Conservation (phyloP, 2,329 filamentous ascomycete genomes). For the Bipolaris gigantea region DNA sequence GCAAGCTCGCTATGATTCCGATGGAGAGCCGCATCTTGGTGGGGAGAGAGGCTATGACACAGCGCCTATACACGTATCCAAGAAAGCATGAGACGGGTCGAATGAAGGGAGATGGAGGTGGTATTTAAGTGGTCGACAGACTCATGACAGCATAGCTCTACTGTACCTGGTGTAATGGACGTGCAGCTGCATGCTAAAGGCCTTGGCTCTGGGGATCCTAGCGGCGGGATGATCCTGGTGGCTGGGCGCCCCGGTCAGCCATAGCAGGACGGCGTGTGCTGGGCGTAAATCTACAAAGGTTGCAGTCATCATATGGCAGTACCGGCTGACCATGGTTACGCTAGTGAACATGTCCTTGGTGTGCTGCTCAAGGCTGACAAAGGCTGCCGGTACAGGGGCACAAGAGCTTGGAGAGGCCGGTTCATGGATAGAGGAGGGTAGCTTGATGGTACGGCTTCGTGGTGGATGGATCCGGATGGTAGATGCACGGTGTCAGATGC, state of each 20-base stretch:
- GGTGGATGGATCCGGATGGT: conserved; percentile 17
- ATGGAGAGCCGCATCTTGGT: conserved; percentile 25
- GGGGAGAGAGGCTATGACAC: not conserved
- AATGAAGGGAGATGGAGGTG: not conserved
- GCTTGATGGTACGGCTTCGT: conserved; percentile 20
- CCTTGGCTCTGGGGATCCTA: conserved; percentile 23
- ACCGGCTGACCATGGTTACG: conserved; percentile 14
- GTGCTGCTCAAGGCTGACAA: not conserved
- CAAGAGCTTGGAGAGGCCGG: conserved; percentile 1
- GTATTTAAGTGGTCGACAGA: conserved; percentile 26
- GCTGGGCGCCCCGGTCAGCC: conserved; percentile 34
- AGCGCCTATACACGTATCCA: not conserved
- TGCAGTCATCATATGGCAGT: conserved; percentile 8
- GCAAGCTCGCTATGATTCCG: conserved; percentile 14
- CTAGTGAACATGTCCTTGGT: conserved; percentile 1
- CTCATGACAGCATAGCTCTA: conserved; percentile 17
- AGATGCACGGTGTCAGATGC: conserved; percentile 23
- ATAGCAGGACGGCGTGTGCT: conserved; percentile 11
- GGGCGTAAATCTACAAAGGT: conserved; percentile 1
- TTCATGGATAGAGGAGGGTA: not conserved
- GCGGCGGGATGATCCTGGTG: conserved; percentile 29
- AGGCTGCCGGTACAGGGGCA: not conserved
- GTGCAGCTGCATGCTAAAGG: conserved; percentile 19
- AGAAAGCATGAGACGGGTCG: not conserved
- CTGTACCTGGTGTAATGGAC: conserved; percentile 21